Conservation (phyloP, 768 basidiomycete genomes). For the Pleurotus tuoliensis region DNA sequence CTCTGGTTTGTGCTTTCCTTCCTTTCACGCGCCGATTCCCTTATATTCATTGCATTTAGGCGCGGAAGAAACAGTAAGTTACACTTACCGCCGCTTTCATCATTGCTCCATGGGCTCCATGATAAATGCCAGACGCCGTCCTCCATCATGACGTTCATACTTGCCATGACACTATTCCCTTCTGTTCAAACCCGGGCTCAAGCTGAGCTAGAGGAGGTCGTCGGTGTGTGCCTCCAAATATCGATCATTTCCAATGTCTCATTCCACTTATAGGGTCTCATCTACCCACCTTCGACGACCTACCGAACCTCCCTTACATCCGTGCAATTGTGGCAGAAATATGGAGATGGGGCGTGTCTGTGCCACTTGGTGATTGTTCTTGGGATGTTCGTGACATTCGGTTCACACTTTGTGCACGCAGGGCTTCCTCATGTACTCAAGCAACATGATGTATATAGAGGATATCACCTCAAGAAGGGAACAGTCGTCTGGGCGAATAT, state of each 20-base stretch:
- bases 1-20: slow-evolving; percentile 12
- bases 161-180: slow-evolving; percentile 25
- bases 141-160: slow-evolving; percentile 29
- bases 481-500: slow-evolving; percentile 14
- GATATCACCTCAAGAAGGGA: slow-evolving; percentile 17
- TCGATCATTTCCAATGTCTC: neutral
- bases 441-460: slow-evolving; percentile 11
- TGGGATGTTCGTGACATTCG: neutral
- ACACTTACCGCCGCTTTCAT: neutral
- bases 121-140: slow-evolving; percentile 20
- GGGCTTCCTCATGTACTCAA: slow-evolving; percentile 4
- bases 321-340: slow-evolving; percentile 5
- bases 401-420: neutral
- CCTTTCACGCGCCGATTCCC: too few species aligned
- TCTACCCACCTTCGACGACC: neutral
- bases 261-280: neutral
- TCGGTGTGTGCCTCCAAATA: neutral
- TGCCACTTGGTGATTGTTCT: neutral
- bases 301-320: slow-evolving; percentile 1
- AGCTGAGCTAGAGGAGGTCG: slow-evolving; percentile 1
- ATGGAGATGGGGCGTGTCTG: slow-evolving; percentile 5
- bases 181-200: slow-evolving; percentile 6
- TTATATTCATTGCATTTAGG: slow-evolving; percentile 10
- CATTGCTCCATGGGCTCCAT: neutral
- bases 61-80: slow-evolving; percentile 25